Conservation (phyloP, 495 filamentous ascomycete genomes). For the Jackrogersella multiformis region DNA sequence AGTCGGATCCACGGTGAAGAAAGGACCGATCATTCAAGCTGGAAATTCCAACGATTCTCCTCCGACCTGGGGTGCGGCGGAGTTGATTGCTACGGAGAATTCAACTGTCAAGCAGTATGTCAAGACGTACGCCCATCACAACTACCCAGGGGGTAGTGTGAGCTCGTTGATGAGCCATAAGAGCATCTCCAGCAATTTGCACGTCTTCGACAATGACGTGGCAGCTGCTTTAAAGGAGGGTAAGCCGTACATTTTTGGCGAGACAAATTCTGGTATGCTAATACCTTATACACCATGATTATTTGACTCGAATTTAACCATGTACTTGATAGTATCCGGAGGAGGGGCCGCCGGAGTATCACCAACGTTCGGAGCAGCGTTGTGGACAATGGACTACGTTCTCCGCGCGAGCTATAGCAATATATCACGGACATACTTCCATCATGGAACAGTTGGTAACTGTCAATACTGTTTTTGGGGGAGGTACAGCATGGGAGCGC, state of each 20-base stretch:
- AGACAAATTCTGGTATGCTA: conserved; percentile 66
- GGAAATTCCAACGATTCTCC: conserved; percentile 67
- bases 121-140: conserved; percentile 65
- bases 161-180: conserved; percentile 63
- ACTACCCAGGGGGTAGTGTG: conserved; percentile 65
- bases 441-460: conserved; percentile 69
- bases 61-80: conserved; percentile 60
- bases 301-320: not conserved
- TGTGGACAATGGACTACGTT: conserved; percentile 70
- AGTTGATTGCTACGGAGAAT: conserved; percentile 60
- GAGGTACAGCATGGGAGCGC: conserved; percentile 62
- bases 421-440: conserved; percentile 66
- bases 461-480: conserved; percentile 72
- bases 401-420: conserved; percentile 57
- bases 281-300: too few relatives aligned
- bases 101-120: conserved; percentile 60
- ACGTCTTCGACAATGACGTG: conserved; percentile 60
- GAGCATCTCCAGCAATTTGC: conserved; percentile 57
- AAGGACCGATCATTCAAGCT: conserved; percentile 60
- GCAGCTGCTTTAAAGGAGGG: conserved; percentile 54
- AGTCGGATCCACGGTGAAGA: conserved; percentile 60
- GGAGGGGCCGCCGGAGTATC: conserved; percentile 62
- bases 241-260: conserved; percentile 66
- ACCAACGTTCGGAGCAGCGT: conserved; percentile 65
- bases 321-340: conserved; percentile 50